These are phyloP conservation scores for Sphaceloma murrayae DNA, from an alignment of 2,329 filamentous ascomycete species.

Conservation along the genomic window DNA sequence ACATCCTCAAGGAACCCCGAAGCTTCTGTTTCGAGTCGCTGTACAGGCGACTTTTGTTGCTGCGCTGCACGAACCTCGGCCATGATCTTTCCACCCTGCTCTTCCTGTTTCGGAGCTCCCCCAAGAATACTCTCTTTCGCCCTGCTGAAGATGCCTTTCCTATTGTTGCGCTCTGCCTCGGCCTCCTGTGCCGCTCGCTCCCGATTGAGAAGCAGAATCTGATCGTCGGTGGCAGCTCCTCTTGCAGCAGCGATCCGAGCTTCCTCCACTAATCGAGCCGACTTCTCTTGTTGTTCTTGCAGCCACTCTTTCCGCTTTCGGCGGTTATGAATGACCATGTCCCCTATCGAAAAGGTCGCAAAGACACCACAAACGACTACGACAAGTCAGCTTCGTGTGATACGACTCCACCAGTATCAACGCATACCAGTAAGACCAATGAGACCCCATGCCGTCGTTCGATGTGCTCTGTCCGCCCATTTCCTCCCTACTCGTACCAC, in stretches of 20 bases:
- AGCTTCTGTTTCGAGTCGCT: neutral
- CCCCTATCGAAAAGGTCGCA: slow-evolving; percentile 54
- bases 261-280: slow-evolving; percentile 33
- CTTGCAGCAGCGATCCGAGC: slow-evolving; percentile 35
- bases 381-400: neutral
- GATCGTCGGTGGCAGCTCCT: slow-evolving; percentile 41
- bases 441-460: slow-evolving; percentile 49
- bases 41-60: neutral
- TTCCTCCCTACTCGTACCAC: slow-evolving; percentile 44
- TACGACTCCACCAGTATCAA: neutral
- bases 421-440: slow-evolving; percentile 51
- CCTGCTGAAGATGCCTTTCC: slow-evolving; percentile 30
- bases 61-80: slow-evolving; percentile 21
- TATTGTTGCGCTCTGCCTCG: slow-evolving; percentile 33
- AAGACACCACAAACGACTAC: slow-evolving; percentile 51
- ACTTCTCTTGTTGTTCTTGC: slow-evolving; percentile 41
- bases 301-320: slow-evolving; percentile 54
- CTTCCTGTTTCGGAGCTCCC: slow-evolving; percentile 29
- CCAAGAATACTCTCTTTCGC: slow-evolving; percentile 28
- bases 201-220: slow-evolving; percentile 42
- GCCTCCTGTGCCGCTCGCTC: slow-evolving; percentile 56
- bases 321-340: slow-evolving; percentile 59
- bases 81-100: slow-evolving; percentile 30
- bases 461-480: slow-evolving; percentile 53
- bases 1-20: slow-evolving; percentile 15